Conservation (phyloP, 2,329 filamentous ascomycete genomes). For the Knufia fluminis region DNA sequence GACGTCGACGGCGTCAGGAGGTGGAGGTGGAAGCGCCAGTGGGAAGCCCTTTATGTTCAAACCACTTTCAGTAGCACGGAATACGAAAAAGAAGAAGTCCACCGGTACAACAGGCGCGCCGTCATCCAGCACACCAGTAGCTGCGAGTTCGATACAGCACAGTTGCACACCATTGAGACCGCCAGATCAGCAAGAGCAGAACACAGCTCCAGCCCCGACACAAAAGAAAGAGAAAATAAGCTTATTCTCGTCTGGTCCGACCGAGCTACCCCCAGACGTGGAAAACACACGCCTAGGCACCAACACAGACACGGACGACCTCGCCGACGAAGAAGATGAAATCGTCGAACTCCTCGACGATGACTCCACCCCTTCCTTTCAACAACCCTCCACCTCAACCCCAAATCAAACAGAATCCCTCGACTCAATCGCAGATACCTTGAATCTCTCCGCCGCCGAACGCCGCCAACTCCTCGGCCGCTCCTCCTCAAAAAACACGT, state of each 20-base stretch:
- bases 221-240: conserved; percentile 30
- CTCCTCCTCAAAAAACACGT: conserved; percentile 45
- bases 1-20: conserved; percentile 45
- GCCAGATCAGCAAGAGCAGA: too few species aligned
- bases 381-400: conserved; percentile 11
- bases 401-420: conserved; percentile 45
- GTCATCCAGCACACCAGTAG: neutral
- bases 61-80: conserved; percentile 74
- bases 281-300: too few species aligned
- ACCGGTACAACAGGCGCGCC: neutral
- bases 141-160: neutral
- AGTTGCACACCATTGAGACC: too few species aligned
- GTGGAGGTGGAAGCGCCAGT: conserved; percentile 25
- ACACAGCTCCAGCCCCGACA: conserved; percentile 1
- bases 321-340: conserved; percentile 18
- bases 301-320: neutral
- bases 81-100: conserved; percentile 58
- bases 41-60: conserved; percentile 78
- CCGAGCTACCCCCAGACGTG: neutral
- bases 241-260: conserved; percentile 30
- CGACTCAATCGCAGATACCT: conserved; percentile 60
- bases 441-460: conserved; percentile 69
- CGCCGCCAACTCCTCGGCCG: conserved; percentile 81
- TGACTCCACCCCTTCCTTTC: conserved; percentile 18
- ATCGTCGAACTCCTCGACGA: conserved; percentile 33